phyloP scores from a whole-genome alignment of 768 basidiomycete genomes.

The Naematelia aurantialba region DNA sequence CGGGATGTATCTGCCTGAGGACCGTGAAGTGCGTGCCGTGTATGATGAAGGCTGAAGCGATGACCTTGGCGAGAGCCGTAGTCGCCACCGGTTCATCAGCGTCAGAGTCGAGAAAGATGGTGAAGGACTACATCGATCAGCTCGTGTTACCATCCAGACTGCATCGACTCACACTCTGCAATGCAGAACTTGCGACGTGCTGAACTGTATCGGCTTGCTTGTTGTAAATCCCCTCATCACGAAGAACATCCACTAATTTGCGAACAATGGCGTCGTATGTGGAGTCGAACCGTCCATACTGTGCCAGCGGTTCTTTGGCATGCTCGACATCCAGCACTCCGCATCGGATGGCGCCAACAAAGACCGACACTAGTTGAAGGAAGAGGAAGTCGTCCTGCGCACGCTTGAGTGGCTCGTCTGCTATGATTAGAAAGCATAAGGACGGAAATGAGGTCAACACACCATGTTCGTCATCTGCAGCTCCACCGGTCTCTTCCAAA shows the following conservation, averaged over 20 bases:
- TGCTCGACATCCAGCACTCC: slow-evolving; percentile 76
- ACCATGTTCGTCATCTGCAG: slow-evolving; percentile 18
- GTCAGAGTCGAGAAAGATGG: slow-evolving; percentile 69
- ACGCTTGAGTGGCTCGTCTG: background rate
- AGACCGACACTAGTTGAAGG: slow-evolving; percentile 72
- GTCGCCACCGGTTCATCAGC: slow-evolving; percentile 60
- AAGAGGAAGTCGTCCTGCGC: slow-evolving; percentile 58
- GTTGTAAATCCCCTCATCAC: slow-evolving; percentile 77
- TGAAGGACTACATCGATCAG: slow-evolving; percentile 62
- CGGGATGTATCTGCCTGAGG: slow-evolving; percentile 64
- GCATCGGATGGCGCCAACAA: slow-evolving; percentile 76
- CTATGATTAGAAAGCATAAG: background rate
- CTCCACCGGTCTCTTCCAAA: slow-evolving; percentile 21
- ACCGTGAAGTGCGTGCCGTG: slow-evolving; percentile 86
- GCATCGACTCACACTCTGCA: slow-evolving; percentile 63
- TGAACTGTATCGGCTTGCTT: slow-evolving; percentile 67
- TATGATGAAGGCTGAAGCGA: slow-evolving; percentile 68
- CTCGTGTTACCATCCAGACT: background rate
- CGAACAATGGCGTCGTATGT: slow-evolving; percentile 80
- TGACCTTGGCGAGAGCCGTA: slow-evolving; percentile 69
- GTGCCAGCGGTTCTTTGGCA: slow-evolving; percentile 69
- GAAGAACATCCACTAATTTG: slow-evolving; percentile 73
- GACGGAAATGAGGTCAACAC: background rate
- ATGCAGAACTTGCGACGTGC: slow-evolving; percentile 63
- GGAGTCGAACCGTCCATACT: slow-evolving; percentile 76